These are phyloP conservation scores for Syncephalastrum contaminatum DNA, from an alignment of 371 early-diverging fungal genomes.

Conservation along the genomic window DNA sequence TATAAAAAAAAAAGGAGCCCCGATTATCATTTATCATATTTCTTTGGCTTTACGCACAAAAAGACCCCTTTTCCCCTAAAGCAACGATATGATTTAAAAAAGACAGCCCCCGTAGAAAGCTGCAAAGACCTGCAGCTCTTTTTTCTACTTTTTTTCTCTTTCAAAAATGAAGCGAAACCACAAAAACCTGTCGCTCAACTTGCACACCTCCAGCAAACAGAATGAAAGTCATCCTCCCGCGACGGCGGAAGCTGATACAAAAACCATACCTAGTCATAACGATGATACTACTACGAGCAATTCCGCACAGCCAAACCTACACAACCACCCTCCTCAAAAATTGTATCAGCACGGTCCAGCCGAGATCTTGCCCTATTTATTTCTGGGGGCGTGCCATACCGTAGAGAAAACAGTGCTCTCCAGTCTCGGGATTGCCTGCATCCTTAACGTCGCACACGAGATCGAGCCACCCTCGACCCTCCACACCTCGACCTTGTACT, in stretches of 20 bases:
- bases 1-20: too few relatives aligned
- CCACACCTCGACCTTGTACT: slow-evolving; percentile 13
- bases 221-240: neutral
- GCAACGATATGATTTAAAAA: too few relatives aligned
- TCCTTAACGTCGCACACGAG: slow-evolving; percentile 78
- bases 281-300: slow-evolving; percentile 6
- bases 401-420: slow-evolving; percentile 42
- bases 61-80: too few relatives aligned
- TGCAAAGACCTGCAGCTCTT: too few relatives aligned
- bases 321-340: too few relatives aligned
- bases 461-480: slow-evolving; percentile 22
- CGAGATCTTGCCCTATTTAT: slow-evolving; percentile 65
- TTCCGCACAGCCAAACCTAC: neutral
- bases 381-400: slow-evolving; percentile 67
- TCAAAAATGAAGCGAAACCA: slow-evolving; percentile 8
- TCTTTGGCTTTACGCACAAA: too few relatives aligned
- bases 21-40: too few relatives aligned
- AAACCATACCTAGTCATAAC: neutral
- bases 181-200: slow-evolving; percentile 20
- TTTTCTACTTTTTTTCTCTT: too few relatives aligned
- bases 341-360: slow-evolving; percentile 50
- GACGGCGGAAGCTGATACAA: neutral
- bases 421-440: slow-evolving; percentile 45
- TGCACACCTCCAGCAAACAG: slow-evolving; percentile 3
- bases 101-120: too few relatives aligned